phyloP scores from a whole-genome alignment of 768 basidiomycete species.

The Clathrus columnatus region DNA sequence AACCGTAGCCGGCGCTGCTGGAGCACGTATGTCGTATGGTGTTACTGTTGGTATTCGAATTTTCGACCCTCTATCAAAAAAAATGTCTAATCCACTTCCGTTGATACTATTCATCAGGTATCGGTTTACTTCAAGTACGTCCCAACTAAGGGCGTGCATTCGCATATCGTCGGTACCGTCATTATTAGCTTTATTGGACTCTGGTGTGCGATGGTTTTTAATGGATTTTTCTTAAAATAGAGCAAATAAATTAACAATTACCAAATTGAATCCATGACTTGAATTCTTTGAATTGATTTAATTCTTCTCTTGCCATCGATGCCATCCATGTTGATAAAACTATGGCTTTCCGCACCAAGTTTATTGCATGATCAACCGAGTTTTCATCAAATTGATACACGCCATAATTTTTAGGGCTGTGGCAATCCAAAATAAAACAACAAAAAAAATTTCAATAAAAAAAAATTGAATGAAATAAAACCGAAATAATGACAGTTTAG shows the following conservation, averaged over 20 bases:
- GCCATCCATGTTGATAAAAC: constrained; percentile 63
- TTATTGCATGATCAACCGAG: constrained; percentile 45
- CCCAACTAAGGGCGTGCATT: constrained; percentile 44
- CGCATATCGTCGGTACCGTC: constrained; percentile 43
- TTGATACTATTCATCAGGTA: constrained; percentile 68
- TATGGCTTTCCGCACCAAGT: constrained; percentile 47
- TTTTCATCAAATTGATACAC: constrained; percentile 45
- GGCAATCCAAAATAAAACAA: too few species aligned
- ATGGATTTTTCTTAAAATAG: constrained; percentile 15
- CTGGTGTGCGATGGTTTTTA: constrained; percentile 19
- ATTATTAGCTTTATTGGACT: constrained; percentile 38
- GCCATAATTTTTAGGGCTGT: constrained; percentile 47
- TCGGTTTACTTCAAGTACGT: constrained; percentile 71
- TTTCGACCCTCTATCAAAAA: constrained; percentile 43
- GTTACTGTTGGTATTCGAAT: constrained; percentile 36
- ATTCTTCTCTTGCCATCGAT: constrained; percentile 54
- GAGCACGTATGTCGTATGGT: constrained; percentile 40
- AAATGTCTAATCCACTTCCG: constrained; percentile 63
- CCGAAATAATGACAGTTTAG: constrained; percentile 50
- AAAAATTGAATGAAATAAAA: constrained; percentile 13
- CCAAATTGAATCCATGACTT: constrained; percentile 71
- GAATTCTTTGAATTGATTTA: constrained; percentile 69
- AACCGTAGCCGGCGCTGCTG: constrained; percentile 28
- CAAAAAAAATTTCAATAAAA: neutral
- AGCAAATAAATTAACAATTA: constrained; percentile 20